Evolutionary conservation across 129 eudicot species (phyloP), one percentile per base, ranked within the genome.

Genomic region (Oenanthe sinensis): DNA sequence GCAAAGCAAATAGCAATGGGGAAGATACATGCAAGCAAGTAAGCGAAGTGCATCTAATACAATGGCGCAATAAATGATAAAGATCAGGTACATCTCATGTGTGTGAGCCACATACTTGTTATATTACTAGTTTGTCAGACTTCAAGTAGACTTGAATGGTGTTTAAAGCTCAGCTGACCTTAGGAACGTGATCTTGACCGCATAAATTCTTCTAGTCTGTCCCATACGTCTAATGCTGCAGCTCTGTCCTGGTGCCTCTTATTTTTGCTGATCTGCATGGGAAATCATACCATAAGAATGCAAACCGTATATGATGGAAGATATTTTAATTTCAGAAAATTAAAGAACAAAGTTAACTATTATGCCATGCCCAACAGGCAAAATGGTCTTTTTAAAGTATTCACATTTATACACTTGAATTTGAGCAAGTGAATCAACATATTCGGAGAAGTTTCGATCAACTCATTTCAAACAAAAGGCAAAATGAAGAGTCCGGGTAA

Each of bases 171-270:
- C 54, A 55, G 67, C 79, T 75, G 37, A 88, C 89, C 82, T 88
- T 88, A 94, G 68, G 91, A 85, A 80, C 83, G 96, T 55, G 98
- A 95, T 24, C 97, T 87, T 68, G 98, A 89, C n/a, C 98, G 89
- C 88, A 91, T 87, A 67, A 95, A 58, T 81, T 95, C 96, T 90
- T 95, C 99, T 71, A 96, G 86, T 74, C 89, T 90, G 52, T 90
- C 97, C 99, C 99, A 96, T 58, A 96, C 97, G 85, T 96, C 97
- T 76, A 96, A 92, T 39, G 97, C 99, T 45, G 99, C 99, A 67
- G 99, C 99, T 89, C 97, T 86, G 82, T 96, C 99, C 79, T 96
- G 99, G 71, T 96, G 99, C n/a, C 99, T 69, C 74, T 96, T 96
- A 85, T 92, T 96, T 87, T 96, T 96, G 86, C 99, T 96, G 37